Evolutionary conservation across 2,329 filamentous ascomycete genomes (phyloP).

Genomic region (Cladosporium sphaerospermum): DNA sequence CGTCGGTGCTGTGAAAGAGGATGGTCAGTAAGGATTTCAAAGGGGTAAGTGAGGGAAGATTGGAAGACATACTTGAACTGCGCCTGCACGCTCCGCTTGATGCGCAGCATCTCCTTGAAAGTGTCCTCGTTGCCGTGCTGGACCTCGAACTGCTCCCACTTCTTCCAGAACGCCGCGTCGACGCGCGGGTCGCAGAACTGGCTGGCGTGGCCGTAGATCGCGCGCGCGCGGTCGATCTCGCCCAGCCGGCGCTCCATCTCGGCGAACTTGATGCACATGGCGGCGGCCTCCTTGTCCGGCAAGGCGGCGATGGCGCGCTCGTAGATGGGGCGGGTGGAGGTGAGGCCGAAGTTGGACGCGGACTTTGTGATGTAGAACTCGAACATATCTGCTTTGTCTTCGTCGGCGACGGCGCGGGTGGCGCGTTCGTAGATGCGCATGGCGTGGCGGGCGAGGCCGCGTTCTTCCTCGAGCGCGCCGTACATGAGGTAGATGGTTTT

Average conservation of each 20-base stretch:
- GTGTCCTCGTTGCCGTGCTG: conserved; percentile 98
- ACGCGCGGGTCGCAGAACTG: conserved; percentile 96
- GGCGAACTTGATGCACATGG: conserved; percentile 98
- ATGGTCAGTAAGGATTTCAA: conserved; percentile 30
- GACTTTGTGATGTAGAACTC: conserved; percentile 99
- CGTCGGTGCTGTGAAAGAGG: conserved; percentile 63
- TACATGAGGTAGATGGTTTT: conserved; percentile 98
- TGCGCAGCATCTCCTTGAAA: conserved; percentile 97
- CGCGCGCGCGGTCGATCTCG: conserved; percentile 88
- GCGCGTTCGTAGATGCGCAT: conserved; percentile 99
- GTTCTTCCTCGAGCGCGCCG: conserved; percentile 90
- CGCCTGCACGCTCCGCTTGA: conserved; percentile 94
- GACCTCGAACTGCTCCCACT: conserved; percentile 96
- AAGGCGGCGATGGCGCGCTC: conserved; percentile 91
- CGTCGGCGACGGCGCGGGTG: conserved; percentile 87
- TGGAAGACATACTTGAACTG: conserved; percentile 70
- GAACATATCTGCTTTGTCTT: conserved; percentile 95
- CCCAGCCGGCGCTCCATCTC: conserved; percentile 90
- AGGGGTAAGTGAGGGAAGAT: background rate
- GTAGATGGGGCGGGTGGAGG: conserved; percentile 91
- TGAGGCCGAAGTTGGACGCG: conserved; percentile 93
- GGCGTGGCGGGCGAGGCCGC: conserved; percentile 86
- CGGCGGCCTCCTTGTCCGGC: conserved; percentile 84
- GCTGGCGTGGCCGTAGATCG: conserved; percentile 92
- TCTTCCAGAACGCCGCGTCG: conserved; percentile 84